phyloP scores from a whole-genome alignment of 2,329 filamentous ascomycete species.

The Plenodomus tracheiphilus region DNA sequence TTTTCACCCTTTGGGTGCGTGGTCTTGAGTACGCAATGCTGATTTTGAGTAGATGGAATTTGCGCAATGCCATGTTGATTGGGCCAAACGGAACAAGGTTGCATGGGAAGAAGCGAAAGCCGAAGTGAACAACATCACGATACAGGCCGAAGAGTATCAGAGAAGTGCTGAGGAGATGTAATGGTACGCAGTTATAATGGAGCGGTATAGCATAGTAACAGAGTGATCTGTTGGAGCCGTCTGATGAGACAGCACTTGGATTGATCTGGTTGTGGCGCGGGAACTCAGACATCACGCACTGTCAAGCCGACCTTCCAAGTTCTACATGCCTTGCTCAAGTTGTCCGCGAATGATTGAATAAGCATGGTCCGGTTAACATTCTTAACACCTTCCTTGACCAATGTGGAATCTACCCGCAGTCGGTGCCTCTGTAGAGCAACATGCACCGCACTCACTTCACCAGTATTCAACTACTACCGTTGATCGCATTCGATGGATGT shows the following conservation, averaged over 20 bases:
- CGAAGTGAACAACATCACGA: slow-evolving; percentile 85
- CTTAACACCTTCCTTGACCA: too few species aligned
- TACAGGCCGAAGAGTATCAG: slow-evolving; percentile 25
- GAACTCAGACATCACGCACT: too few species aligned
- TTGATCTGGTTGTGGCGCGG: neutral
- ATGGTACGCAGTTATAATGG: neutral
- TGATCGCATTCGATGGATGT: too few species aligned
- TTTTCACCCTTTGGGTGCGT: neutral
- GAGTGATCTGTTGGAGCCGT: neutral
- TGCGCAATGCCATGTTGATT: slow-evolving; percentile 89
- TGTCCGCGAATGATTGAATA: too few species aligned
- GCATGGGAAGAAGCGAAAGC: slow-evolving; percentile 89
- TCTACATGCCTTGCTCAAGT: too few species aligned
- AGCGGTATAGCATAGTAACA: neutral
- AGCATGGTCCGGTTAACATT: too few species aligned
- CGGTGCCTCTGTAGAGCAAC: too few species aligned
- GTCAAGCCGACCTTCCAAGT: too few species aligned
- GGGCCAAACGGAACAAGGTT: slow-evolving; percentile 88
- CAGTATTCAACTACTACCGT: too few species aligned
- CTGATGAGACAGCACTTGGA: neutral
- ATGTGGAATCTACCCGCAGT: too few species aligned
- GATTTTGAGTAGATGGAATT: slow-evolving; percentile 71
- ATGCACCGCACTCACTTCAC: too few species aligned
- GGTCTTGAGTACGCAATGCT: neutral
- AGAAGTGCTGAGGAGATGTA: slow-evolving; percentile 21